Evolutionary conservation across 441 rosid genomes (phyloP).

Genomic region (Pelargonium citronellum): DNA sequence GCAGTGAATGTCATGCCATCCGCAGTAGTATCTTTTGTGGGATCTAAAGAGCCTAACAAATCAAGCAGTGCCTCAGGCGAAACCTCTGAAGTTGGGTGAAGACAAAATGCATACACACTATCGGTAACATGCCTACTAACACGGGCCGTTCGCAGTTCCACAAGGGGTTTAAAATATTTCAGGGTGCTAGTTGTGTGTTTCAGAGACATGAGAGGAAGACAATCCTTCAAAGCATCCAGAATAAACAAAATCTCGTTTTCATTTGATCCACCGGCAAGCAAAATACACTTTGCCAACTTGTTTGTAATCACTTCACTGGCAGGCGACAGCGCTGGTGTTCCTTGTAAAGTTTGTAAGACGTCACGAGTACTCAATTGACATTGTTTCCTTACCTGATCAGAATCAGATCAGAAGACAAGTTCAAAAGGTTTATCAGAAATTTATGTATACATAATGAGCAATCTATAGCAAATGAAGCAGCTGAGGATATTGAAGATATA

Average conservation of each 20-base stretch:
- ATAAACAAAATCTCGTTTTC: constrained; percentile 45
- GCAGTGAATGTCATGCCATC: constrained; percentile 69
- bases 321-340: constrained; percentile 40
- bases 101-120: constrained; percentile 54
- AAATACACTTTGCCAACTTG: constrained; percentile 57
- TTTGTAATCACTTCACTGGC: constrained; percentile 64
- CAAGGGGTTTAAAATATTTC: constrained; percentile 56
- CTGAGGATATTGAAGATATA: too few species aligned
- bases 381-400: constrained; percentile 65
- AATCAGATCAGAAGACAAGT: constrained; percentile 7
- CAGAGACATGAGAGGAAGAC: constrained; percentile 62
- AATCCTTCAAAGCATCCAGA: constrained; percentile 66
- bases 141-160: constrained; percentile 50
- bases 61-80: constrained; percentile 64
- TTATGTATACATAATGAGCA: not conserved
- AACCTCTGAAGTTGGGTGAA: constrained; percentile 46
- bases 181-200: constrained; percentile 47
- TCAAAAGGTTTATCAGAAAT: not conserved
- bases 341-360: constrained; percentile 50
- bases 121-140: constrained; percentile 70
- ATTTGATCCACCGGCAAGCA: constrained; percentile 62
- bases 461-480: not conserved
- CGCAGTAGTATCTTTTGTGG: constrained; percentile 52
- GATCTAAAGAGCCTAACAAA: constrained; percentile 53
- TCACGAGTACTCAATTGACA: constrained; percentile 53